phyloP scores from a whole-genome alignment of 352 stramenopile genomes.

The Peronospora belbahrii region DNA sequence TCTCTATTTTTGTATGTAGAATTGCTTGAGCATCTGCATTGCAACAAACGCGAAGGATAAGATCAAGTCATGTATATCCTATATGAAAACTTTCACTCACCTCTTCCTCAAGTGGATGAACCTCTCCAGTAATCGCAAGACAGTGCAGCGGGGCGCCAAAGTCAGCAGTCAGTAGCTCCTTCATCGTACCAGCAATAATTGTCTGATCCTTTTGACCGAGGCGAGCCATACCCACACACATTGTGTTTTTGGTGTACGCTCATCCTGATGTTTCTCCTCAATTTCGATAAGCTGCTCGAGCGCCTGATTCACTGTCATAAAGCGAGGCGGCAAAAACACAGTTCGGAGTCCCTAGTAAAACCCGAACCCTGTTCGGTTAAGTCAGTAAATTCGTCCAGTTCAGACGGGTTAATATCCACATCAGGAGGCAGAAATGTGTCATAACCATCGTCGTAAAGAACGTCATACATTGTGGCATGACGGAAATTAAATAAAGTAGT shows the following conservation, averaged over 20 bases:
- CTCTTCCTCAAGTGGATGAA: slow-evolving; percentile 95
- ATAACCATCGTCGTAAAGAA: no score
- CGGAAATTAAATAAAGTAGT: no score
- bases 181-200: slow-evolving; percentile 94
- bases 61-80: background rate
- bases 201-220: slow-evolving; percentile 89
- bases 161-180: slow-evolving; percentile 90
- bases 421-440: no score
- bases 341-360: no score
- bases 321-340: slow-evolving; percentile 93
- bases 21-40: slow-evolving; percentile 51
- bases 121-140: slow-evolving; percentile 92
- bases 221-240: slow-evolving; percentile 91
- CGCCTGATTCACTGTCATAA: slow-evolving; percentile 95
- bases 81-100: slow-evolving; percentile 33
- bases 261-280: slow-evolving; percentile 80
- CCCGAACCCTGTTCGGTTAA: no score
- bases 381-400: no score
- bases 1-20: slow-evolving; percentile 41
- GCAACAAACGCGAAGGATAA: slow-evolving; percentile 1
- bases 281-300: slow-evolving; percentile 95
- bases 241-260: slow-evolving; percentile 75
- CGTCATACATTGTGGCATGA: no score
- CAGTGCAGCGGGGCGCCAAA: slow-evolving; percentile 96
- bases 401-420: no score